Conservation (phyloP, 1,284 basidiomycete genomes). For the Ceratobasidium sp. region DNA sequence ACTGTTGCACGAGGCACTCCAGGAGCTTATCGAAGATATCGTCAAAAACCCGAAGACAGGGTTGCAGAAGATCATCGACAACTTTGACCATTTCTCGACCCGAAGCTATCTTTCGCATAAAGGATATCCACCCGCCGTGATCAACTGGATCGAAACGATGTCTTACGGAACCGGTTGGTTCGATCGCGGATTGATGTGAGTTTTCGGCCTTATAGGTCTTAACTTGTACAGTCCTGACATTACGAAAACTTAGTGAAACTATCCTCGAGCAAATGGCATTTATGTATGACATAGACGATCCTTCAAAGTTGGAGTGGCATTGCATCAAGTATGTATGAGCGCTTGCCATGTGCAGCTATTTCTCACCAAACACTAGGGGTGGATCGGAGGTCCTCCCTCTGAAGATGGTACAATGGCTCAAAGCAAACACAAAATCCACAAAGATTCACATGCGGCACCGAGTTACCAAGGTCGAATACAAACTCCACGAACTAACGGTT, state of each 20-base stretch:
- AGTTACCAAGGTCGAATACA: constrained; percentile 44
- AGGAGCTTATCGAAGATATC: background rate
- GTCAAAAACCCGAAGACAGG: background rate
- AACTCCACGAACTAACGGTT: constrained; percentile 43
- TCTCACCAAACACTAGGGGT: too few species aligned
- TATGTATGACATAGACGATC: background rate
- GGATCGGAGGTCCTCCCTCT: constrained; percentile 41
- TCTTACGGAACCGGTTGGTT: constrained; percentile 4
- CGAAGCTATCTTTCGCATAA: background rate
- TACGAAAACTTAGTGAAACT: constrained; percentile 7
- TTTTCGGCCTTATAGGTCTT: too few species aligned
- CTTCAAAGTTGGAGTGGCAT: background rate
- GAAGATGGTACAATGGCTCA: constrained; percentile 47
- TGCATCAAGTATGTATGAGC: constrained; percentile 13
- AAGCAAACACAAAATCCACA: background rate
- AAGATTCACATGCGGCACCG: background rate
- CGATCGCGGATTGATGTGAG: constrained; percentile 18
- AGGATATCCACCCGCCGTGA: background rate
- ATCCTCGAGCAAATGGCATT: constrained; percentile 10
- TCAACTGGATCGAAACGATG: constrained; percentile 21
- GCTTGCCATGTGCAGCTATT: too few species aligned
- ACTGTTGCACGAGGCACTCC: background rate
- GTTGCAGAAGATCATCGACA: background rate
- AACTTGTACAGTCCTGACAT: too few species aligned
- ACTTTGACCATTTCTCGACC: constrained; percentile 1